Conservation (phyloP, 2,329 filamentous ascomycete species). For the Graphilbum ipis-grandicollis region DNA sequence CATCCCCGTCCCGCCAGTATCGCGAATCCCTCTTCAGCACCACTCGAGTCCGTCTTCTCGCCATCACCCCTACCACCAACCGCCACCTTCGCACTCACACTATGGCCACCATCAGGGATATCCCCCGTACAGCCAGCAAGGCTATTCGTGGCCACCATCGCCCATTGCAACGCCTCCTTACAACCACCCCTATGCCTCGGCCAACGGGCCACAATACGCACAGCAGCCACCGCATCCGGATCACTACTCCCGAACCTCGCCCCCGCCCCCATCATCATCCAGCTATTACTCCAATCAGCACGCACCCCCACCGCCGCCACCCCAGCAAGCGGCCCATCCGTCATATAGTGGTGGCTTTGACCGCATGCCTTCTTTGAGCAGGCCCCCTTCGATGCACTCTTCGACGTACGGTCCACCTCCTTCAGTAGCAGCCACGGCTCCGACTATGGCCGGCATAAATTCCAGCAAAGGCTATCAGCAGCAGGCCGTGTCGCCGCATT, state of each 20-base stretch:
- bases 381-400: conserved; percentile 10
- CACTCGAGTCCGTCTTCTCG: conserved; percentile 13
- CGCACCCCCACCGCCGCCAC: background rate
- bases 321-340: too few species aligned
- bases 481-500: conserved; percentile 5
- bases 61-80: conserved; percentile 16
- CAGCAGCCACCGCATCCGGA: conserved; percentile 6
- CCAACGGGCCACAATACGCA: conserved; percentile 1
- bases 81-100: conserved; percentile 3
- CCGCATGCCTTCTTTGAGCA: conserved; percentile 5
- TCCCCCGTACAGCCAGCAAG: conserved; percentile 19
- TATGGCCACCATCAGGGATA: conserved; percentile 11
- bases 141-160: conserved; percentile 37
- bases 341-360: too few species aligned
- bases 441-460: background rate
- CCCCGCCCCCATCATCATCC: conserved; percentile 11
- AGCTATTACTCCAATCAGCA: conserved; percentile 10
- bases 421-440: too few species aligned
- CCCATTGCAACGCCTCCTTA: conserved; percentile 37
- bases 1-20: conserved; percentile 61
- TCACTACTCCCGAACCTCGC: conserved; percentile 11
- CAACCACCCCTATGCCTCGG: conserved; percentile 19
- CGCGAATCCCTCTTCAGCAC: conserved; percentile 50
- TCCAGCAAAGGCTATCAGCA: background rate
- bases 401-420: too few species aligned